Evolutionary conservation across 2,329 filamentous ascomycete genomes (phyloP), one percentile per base, ranked within the genome.

Genomic region (Orbilia javanica): DNA sequence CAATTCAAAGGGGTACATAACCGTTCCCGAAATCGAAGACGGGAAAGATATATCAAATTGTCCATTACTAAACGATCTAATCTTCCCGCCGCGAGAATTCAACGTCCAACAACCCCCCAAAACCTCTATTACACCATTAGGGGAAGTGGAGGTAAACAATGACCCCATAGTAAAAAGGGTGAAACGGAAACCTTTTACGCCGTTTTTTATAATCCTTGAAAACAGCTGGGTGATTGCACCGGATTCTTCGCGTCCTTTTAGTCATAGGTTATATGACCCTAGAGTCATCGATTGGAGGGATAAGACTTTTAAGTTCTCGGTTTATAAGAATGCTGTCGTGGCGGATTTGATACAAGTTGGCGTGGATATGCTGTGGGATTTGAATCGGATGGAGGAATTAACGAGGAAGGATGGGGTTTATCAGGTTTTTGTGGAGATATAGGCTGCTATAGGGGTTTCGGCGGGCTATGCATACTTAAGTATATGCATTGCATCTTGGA

Each of bases 21-120:
- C 8, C 7, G 34, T 44, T 18, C 39, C 36, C 8, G 7, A 60
- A 13, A 13, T 46, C 2, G 22, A 27, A 15, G 20, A n/a, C 1
- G 62, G 44, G 2, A 22, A 1, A 2, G 69, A 73, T 27, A 60
- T 73, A 4, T 55, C 69, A 13, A 25, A 39, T 5, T 55, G 48
- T 29, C 69, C 69, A 1, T 34, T 73, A 1, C n/a, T 73, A 15
- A 22, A 73, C 39, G 69, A 73, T 20, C 18, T 27, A 7, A 34
- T 66, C 15, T 31, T 64, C 39, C 52, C 69, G 2, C 27, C 48
- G 10, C 31, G 44, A 15, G 65, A 60, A n/a, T 29, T 60, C 2
- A 18, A 0, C 3, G n/a, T 42, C 11, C 18, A 2, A 10, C 18
- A 42, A 11, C 55, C 55, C 5, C 55, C 34, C 7, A 60, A 13